These are phyloP conservation scores for Cercospora sp. DNA, from an alignment of 2,329 filamentous ascomycete species.

Conservation along the genomic window DNA sequence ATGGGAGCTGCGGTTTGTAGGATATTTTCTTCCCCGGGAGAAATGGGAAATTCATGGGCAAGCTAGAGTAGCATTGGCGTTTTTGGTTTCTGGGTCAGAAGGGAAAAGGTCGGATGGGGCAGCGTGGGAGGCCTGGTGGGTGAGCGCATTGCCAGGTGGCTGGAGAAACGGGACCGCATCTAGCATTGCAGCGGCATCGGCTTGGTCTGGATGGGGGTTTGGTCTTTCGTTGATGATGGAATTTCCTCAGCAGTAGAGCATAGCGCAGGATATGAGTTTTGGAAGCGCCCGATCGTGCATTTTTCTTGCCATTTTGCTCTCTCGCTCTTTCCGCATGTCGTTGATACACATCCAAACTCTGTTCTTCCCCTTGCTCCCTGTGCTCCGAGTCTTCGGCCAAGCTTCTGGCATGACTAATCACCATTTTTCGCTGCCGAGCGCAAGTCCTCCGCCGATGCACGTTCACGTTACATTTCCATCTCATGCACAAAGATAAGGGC, in stretches of 20 bases:
- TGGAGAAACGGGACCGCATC: constrained; percentile 8
- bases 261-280: background rate
- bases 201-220: background rate
- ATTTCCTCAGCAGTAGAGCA: background rate
- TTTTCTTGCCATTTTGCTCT: background rate
- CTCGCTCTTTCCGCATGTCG: background rate
- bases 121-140: background rate
- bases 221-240: constrained; percentile 1
- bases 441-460: background rate
- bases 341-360: background rate
- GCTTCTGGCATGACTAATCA: constrained; percentile 2
- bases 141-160: constrained; percentile 14
- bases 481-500: background rate
- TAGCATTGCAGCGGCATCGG: constrained; percentile 10
- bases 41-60: background rate
- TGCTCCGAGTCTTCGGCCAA: background rate
- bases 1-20: constrained; percentile 12
- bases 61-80: constrained; percentile 3
- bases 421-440: background rate
- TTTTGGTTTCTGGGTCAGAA: background rate
- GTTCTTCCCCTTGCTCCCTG: background rate
- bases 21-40: constrained; percentile 11
- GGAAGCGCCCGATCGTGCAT: background rate
- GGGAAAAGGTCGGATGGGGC: background rate
- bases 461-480: background rate